Conservation (phyloP, 164 flowering plant genomes). For the Sedum album region DNA sequence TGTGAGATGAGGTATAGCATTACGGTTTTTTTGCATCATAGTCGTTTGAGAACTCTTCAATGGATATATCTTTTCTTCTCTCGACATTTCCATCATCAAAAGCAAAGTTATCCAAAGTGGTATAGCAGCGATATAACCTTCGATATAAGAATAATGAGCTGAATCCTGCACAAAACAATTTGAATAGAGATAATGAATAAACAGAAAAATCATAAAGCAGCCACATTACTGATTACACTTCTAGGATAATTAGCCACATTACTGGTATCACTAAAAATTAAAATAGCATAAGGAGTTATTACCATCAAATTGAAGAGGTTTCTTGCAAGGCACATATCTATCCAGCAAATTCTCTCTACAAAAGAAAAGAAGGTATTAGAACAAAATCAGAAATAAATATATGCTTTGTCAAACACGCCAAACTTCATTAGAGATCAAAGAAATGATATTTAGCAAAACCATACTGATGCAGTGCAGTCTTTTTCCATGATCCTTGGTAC, state of each 20-base stretch:
- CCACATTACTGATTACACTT: neutral
- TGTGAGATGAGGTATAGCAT: conserved; percentile 7
- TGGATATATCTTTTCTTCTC: conserved; percentile 42
- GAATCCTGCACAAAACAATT: conserved; percentile 52
- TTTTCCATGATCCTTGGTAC: conserved; percentile 89
- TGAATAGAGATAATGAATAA: neutral
- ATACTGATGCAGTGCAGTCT: conserved; percentile 59
- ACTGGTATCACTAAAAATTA: neutral
- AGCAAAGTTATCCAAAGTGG: conserved; percentile 46
- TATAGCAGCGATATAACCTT: conserved; percentile 72
- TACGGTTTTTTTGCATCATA: conserved; percentile 78
- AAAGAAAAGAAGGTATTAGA: neutral
- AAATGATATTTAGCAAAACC: conserved; percentile 14
- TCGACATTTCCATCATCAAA: conserved; percentile 64
- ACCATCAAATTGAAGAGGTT: conserved; percentile 67
- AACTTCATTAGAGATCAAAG: neutral
- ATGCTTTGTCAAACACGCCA: neutral
- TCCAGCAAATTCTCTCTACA: conserved; percentile 37
- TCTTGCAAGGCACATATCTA: conserved; percentile 21
- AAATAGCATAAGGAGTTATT: conserved; percentile 4
- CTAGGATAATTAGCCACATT: neutral
- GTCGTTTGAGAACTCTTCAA: conserved; percentile 43
- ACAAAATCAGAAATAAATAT: neutral
- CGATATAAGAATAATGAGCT: conserved; percentile 66
- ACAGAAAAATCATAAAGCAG: no score